Conservation (phyloP, 2,329 filamentous ascomycete species). For the Trichophyton simii region DNA sequence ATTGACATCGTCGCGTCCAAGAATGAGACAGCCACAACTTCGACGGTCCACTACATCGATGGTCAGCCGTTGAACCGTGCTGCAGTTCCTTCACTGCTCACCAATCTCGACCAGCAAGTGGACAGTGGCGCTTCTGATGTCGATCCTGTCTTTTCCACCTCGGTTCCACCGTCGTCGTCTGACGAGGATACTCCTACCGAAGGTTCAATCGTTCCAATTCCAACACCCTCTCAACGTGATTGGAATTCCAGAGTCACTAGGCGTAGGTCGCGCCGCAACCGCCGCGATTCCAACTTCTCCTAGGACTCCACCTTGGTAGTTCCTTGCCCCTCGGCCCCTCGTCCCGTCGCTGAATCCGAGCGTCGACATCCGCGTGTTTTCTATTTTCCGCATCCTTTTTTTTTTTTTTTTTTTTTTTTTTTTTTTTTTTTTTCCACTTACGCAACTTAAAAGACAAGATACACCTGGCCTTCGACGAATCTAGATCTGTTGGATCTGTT, state of each 20-base stretch:
- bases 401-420: not conserved
- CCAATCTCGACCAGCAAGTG: not conserved
- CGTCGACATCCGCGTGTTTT: no score
- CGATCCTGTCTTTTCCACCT: not conserved
- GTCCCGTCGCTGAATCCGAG: no score
- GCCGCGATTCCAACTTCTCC: not conserved
- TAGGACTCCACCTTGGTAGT: no score
- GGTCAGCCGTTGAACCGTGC: slow-evolving; percentile 29
- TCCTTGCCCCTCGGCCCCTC: no score
- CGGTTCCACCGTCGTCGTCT: not conserved
- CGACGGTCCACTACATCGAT: slow-evolving; percentile 17
- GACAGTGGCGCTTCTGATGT: not conserved
- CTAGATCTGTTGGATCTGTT: not conserved
- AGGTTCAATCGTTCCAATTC: not conserved
- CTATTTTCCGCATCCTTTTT: no score
- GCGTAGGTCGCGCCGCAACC: not conserved
- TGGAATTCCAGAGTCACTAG: no score
- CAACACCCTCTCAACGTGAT: not conserved
- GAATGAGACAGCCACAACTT: not conserved
- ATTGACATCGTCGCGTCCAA: slow-evolving; percentile 27
- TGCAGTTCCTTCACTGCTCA: slow-evolving; percentile 22
- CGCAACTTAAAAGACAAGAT: not conserved
- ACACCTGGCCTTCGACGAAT: not conserved
- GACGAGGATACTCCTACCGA: not conserved
- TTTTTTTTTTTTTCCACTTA: not conserved